Evolutionary conservation across 225 moss, liverwort and hornwort genomes (phyloP), one percentile per base, ranked within the genome.

Genomic region (Pseudisothecium myosuroides): DNA sequence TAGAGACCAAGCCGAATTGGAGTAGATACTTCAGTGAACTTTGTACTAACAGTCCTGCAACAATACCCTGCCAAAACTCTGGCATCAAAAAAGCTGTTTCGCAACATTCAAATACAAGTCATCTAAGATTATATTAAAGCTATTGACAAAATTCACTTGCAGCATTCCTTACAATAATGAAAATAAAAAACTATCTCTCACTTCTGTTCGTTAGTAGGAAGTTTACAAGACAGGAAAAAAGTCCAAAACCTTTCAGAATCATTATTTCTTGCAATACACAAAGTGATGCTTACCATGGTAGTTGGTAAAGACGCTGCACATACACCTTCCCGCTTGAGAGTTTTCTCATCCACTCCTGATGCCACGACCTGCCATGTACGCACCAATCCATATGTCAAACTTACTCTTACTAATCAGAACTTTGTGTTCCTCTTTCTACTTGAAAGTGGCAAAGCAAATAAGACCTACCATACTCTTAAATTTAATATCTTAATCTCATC

Each of bases 281-380:
- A 85, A 80, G 23, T 79, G 71, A 63, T 85, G 77, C 91, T 76
- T 93, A 98, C 97, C 98, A 98, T 97, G 69, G 98, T 98, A 66
- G 98, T 98, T 81, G 98, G 98, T 88, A 98, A 92, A 78, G 98
- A 98, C 29, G 98, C 98, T 89, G 98, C 98, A 87, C 98, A 98
- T 43, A 98, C 98, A 28, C 98, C 98, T 93, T 98, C 98, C 32
- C 98, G 95, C 91, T 98, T 98, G 43, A 98, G 94, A 87, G 97
- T 97, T 90, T 95, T 97, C 85, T 98, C 98, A 91, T 98, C 98
- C 59, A 98, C 93, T 90, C 98, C 98, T 79, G 98, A 98, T 81
- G 98, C 98, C 83, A 98, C 98, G 80, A 98, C 97, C 97, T 98
- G 91, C 55, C 85, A 89, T 83, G 55, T 55, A 90, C 63, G 66